Evolutionary conservation across 495 filamentous ascomycete species (phyloP), one percentile per base, ranked within the genome.

Genomic region (Talaromyces thailandensis): DNA sequence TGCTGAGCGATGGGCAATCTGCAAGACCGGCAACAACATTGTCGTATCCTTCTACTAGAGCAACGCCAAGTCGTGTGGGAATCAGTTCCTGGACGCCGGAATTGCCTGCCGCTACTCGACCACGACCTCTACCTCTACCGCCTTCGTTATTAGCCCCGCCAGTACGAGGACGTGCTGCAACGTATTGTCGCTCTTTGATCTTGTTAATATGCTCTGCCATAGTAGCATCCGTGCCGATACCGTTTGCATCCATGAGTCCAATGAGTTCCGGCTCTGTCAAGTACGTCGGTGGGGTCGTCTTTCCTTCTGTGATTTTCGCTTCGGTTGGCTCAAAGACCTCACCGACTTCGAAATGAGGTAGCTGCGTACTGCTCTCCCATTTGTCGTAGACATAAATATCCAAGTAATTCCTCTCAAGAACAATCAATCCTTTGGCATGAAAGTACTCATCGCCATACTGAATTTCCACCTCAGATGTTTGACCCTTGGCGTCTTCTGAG

Each of bases 191-290:
- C 45, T 93, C 86, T 72, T 96, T 91, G 71, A 98, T 93, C 70
- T 95, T 97, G 50, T 88, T 84, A 68, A 98, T 98, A 70, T 98
- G 94, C 66, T 98, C 94, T 0, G 94, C 93, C 95, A 98, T 98
- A 0, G 94, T 98, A 11, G 94, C 94, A 75, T 98, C 94, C 4
- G 94, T 98, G 16, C 94, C 94, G 67, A 98, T 98, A 11, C 94
- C 94, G 71, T 98, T 98, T 16, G 90, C 93, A 75, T 98, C 95
- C 94, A 98, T 98, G 24, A 98, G 81, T 4, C 88, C 90, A 73
- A 98, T 96, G n/a, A 98, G 79, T 70, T 98, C 94, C 2, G 94
- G 92, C 70, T 98, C 94, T 1, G 94, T 98, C 32, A 98, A 75
- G 68, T 95, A 96, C 12, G 82, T 85, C 0, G 95, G 94, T 8